A percentile compares a stretch with the other conserved stretches of the same genome.
Evolutionary conservation across 2,329 filamentous ascomycete species (phyloP).

Genomic region (Exophiala lecanii-corni): DNA sequence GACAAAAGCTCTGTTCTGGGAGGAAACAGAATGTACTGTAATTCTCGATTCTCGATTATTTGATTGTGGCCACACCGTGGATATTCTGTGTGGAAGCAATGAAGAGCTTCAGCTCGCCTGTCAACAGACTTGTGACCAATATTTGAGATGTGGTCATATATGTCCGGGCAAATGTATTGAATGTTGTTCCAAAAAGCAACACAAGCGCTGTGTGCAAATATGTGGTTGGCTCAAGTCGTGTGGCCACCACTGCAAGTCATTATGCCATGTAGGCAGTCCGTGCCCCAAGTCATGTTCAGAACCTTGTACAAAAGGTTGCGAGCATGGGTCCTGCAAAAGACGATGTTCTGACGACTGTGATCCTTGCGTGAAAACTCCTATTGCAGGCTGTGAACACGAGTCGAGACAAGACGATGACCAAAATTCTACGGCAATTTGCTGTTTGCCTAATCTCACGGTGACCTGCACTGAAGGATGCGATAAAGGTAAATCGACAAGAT

Average conservation of each 20-base stretch:
- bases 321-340: slow-evolving; percentile 22
- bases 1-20: slow-evolving; percentile 20
- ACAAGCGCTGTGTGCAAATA: slow-evolving; percentile 10
- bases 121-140: slow-evolving; percentile 12
- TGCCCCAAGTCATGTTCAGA: slow-evolving; percentile 24
- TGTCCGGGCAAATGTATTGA: slow-evolving; percentile 17
- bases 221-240: slow-evolving; percentile 13
- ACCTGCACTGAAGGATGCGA: slow-evolving; percentile 17
- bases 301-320: slow-evolving; percentile 19
- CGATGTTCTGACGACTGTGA: slow-evolving; percentile 23
- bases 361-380: slow-evolving; percentile 18
- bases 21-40: slow-evolving; percentile 12
- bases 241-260: slow-evolving; percentile 20
- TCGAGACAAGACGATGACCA: too few species aligned
- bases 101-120: slow-evolving; percentile 9
- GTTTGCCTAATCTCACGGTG: slow-evolving; percentile 13
- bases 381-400: slow-evolving; percentile 14
- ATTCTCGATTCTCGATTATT: slow-evolving; percentile 11
- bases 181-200: slow-evolving; percentile 8
- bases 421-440: slow-evolving; percentile 17
- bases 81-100: slow-evolving; percentile 17
- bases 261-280: slow-evolving; percentile 19
- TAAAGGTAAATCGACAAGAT: slow-evolving; percentile 6
- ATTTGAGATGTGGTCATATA: slow-evolving; percentile 23
- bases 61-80: slow-evolving; percentile 22